Evolutionary conservation across 2,329 filamentous ascomycete species (phyloP).

Genomic region (Aureobasidium lini): DNA sequence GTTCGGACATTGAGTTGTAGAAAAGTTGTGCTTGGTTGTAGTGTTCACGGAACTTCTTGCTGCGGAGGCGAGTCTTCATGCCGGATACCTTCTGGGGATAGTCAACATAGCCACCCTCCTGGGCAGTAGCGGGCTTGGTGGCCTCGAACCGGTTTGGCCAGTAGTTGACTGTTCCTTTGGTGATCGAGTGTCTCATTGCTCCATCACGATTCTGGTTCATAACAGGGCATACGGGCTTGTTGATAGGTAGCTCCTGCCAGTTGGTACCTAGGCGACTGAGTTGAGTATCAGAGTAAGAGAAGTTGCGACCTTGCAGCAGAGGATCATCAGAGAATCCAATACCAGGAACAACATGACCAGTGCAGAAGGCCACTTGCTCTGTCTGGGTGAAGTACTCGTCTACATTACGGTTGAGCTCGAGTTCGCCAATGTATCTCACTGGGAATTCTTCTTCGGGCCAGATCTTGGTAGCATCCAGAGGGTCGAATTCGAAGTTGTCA

Average conservation of each 20-base stretch:
- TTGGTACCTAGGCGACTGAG: slow-evolving; percentile 64
- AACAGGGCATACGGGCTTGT: slow-evolving; percentile 65
- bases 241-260: slow-evolving; percentile 71
- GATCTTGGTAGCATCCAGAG: slow-evolving; percentile 76
- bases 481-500: slow-evolving; percentile 71
- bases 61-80: slow-evolving; percentile 61
- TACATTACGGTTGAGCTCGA: slow-evolving; percentile 71
- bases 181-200: slow-evolving; percentile 63
- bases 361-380: slow-evolving; percentile 78
- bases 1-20: slow-evolving; percentile 64
- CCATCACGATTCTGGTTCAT: slow-evolving; percentile 74
- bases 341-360: slow-evolving; percentile 69
- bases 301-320: slow-evolving; percentile 65
- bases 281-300: slow-evolving; percentile 60
- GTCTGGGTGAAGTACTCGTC: slow-evolving; percentile 79
- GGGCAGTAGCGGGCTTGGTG: slow-evolving; percentile 52
- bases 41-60: slow-evolving; percentile 71
- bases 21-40: slow-evolving; percentile 73
- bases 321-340: slow-evolving; percentile 73
- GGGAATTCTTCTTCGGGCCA: slow-evolving; percentile 76
- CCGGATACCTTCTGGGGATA: slow-evolving; percentile 59
- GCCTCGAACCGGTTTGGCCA: slow-evolving; percentile 66
- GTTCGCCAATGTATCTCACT: slow-evolving; percentile 67
- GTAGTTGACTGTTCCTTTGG: slow-evolving; percentile 67
- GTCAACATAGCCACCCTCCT: slow-evolving; percentile 63